A percentile compares a stretch with the other conserved stretches of the same genome.
Conservation (phyloP, 2,329 filamentous ascomycete species). For the Botryotinia calthae region DNA sequence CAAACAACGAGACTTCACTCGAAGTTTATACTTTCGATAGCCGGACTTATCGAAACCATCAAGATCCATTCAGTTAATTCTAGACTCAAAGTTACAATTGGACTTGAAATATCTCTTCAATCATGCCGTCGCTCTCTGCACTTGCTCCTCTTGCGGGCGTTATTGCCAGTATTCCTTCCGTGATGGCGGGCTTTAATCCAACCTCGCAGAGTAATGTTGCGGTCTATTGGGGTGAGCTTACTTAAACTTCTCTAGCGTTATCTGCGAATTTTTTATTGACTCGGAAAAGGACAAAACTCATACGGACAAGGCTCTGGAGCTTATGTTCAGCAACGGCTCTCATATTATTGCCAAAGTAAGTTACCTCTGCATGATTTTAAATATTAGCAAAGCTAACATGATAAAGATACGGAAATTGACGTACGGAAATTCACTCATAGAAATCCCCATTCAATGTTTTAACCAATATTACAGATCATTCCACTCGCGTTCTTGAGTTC, state of each 20-base stretch:
- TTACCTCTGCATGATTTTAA: conserved; percentile 16
- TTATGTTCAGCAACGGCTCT: conserved; percentile 53
- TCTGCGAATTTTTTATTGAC: conserved; percentile 13
- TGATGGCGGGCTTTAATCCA: conserved; percentile 45
- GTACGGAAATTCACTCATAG: conserved; percentile 35
- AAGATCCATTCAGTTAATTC: neutral
- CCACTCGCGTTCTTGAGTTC: conserved; percentile 61
- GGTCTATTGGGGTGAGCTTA: conserved; percentile 61
- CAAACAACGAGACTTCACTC: neutral
- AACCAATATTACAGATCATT: conserved; percentile 49
- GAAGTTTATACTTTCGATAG: neutral
- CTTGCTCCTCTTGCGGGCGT: conserved; percentile 33
- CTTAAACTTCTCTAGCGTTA: neutral
- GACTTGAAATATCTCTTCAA: neutral
- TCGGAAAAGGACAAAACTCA: conserved; percentile 56
- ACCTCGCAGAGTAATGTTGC: conserved; percentile 54
- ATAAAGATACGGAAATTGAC: conserved; percentile 47
- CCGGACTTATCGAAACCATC: neutral
- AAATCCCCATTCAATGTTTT: conserved; percentile 9
- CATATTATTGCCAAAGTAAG: conserved; percentile 58
- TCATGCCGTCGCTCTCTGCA: neutral
- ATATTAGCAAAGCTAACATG: conserved; percentile 18
- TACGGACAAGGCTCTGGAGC: conserved; percentile 45
- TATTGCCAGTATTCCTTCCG: conserved; percentile 38
- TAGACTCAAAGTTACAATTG: neutral